Evolutionary conservation across 805 yeast genomes (phyloP).

Genomic region (Debaryomyces hansenii): DNA sequence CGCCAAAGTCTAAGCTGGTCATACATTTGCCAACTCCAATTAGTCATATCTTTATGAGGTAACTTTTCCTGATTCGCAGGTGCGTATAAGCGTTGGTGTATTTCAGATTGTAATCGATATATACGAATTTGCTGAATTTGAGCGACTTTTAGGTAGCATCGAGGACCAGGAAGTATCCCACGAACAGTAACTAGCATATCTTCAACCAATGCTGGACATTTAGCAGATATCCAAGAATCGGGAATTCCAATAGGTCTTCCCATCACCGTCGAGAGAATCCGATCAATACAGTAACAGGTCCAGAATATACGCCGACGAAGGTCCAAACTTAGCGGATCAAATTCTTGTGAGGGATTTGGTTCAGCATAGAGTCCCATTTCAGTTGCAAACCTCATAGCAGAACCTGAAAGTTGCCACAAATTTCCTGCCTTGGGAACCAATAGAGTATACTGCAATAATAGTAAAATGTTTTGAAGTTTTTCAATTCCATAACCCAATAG

Average conservation of each 20-base stretch:
- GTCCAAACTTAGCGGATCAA: slow-evolving; percentile 10
- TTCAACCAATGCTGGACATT: slow-evolving; percentile 10
- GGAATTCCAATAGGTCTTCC: slow-evolving; percentile 12
- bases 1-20: slow-evolving; percentile 12
- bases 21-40: slow-evolving; percentile 14
- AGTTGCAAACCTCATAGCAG: slow-evolving; percentile 13
- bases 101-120: slow-evolving; percentile 11
- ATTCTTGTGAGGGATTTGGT: slow-evolving; percentile 8
- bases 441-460: slow-evolving; percentile 10
- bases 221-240: slow-evolving; percentile 11
- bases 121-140: slow-evolving; percentile 10
- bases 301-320: slow-evolving; percentile 10
- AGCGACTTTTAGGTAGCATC: slow-evolving; percentile 12
- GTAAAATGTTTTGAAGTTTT: slow-evolving; percentile 9
- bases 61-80: slow-evolving; percentile 1
- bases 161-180: slow-evolving; percentile 7
- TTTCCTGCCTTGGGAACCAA: slow-evolving; percentile 14
- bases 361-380: slow-evolving; percentile 13
- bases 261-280: slow-evolving; percentile 10
- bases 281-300: slow-evolving; percentile 12
- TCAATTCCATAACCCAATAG: slow-evolving; percentile 9
- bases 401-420: slow-evolving; percentile 13
- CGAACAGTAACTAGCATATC: slow-evolving; percentile 9
- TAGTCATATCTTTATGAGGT: slow-evolving; percentile 1
- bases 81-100: slow-evolving; percentile 8